A percentile compares a stretch with the other conserved stretches of the same genome.
Conservation (phyloP, 139 green algal genomes). For the Zygnema cylindricum region DNA sequence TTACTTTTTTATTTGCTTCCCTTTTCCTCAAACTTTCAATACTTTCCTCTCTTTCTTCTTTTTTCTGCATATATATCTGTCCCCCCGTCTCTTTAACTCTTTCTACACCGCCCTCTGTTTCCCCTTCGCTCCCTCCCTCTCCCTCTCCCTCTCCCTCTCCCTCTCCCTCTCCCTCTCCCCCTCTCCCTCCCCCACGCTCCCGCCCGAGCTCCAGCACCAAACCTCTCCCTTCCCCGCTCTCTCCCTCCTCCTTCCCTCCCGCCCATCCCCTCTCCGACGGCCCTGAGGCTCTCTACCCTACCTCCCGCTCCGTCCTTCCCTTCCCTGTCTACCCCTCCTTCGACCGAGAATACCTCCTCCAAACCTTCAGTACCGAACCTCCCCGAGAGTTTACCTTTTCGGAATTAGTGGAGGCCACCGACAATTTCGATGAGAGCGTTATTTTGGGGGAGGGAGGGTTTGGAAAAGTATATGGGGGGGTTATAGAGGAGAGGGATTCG, state of each 20-base stretch:
- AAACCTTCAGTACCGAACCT: not conserved
- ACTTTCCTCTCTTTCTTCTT: not conserved
- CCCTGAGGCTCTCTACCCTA: not conserved
- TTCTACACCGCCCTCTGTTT: not conserved
- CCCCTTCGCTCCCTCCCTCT: not conserved
- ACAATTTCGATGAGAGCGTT: conserved; percentile 9
- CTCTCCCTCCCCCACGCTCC: not conserved
- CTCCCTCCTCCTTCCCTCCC: not conserved
- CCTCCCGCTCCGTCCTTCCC: not conserved
- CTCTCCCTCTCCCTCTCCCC: not conserved
- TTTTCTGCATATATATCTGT: not conserved
- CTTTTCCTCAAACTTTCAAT: not conserved
- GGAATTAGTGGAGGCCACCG: conserved; percentile 33
- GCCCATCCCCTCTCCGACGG: not conserved
- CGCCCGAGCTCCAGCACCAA: not conserved
- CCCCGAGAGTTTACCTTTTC: conserved; percentile 29
- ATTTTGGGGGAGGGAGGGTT: conserved; percentile 45
- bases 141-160: not conserved
- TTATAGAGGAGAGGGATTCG: not conserved
- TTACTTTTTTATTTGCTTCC: not conserved
- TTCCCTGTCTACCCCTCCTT: conserved; percentile 11
- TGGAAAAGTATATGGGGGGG: conserved; percentile 44
- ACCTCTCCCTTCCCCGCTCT: not conserved
- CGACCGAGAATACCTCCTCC: not conserved
- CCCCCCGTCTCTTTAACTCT: not conserved